These are phyloP conservation scores for Phytophthora ramorum DNA, from an alignment of 352 stramenopile genomes.

Conservation along the genomic window DNA sequence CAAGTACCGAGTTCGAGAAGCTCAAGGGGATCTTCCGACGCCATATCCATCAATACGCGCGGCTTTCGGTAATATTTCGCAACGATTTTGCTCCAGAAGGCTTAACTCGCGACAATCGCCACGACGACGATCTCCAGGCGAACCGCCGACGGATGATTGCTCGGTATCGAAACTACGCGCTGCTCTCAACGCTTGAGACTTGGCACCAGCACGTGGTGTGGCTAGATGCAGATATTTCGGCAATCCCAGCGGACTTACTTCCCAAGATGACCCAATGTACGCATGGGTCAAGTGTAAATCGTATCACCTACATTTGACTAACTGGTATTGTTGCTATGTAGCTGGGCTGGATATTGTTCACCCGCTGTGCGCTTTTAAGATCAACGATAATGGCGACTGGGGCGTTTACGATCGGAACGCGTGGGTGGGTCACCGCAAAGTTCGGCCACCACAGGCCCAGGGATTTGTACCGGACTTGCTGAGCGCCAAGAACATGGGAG, in stretches of 20 bases:
- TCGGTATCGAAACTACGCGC: slow-evolving; percentile 55
- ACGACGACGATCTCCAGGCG: slow-evolving; percentile 31
- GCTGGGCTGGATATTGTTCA: slow-evolving; percentile 10
- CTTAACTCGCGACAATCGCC: slow-evolving; percentile 38
- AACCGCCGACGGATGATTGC: slow-evolving; percentile 45
- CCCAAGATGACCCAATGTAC: slow-evolving; percentile 42
- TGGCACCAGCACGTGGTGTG: slow-evolving; percentile 56
- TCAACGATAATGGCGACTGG: background rate
- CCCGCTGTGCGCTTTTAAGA: background rate
- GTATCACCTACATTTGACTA: background rate
- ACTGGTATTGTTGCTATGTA: background rate
- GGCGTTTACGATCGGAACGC: slow-evolving; percentile 17
- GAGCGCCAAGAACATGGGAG: slow-evolving; percentile 9
- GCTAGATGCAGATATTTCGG: slow-evolving; percentile 47
- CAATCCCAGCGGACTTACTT: slow-evolving; percentile 32
- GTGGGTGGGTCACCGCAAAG: slow-evolving; percentile 11
- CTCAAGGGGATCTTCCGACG: slow-evolving; percentile 18
- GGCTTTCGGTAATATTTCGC: slow-evolving; percentile 43
- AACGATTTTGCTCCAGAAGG: slow-evolving; percentile 35
- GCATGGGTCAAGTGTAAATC: background rate
- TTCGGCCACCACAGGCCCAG: slow-evolving; percentile 4
- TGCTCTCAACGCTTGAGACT: slow-evolving; percentile 35
- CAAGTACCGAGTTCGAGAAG: slow-evolving; percentile 27
- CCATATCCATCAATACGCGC: slow-evolving; percentile 28
- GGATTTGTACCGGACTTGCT: slow-evolving; percentile 10